phyloP scores from a whole-genome alignment of 2,329 filamentous ascomycete genomes.

The Immersiporthe knoxdaviesiana region DNA sequence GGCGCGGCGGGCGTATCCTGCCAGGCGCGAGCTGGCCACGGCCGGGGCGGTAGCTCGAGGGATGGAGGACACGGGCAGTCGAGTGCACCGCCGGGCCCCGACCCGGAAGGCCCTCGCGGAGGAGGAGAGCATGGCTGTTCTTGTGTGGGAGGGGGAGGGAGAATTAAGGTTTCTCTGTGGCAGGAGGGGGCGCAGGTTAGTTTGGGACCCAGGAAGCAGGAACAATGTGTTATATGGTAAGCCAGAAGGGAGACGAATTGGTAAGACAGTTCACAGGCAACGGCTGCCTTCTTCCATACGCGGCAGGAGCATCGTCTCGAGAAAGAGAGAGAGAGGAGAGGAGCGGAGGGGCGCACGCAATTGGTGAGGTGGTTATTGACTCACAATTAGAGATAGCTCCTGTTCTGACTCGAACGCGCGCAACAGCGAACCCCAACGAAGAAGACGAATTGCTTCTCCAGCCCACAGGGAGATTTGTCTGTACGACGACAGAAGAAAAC shows the following conservation, averaged over 20 bases:
- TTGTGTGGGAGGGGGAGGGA: slow-evolving; percentile 1
- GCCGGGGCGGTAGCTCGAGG: slow-evolving; percentile 16
- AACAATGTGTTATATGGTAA: no score
- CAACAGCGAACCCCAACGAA: slow-evolving; percentile 18
- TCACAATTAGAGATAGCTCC: slow-evolving; percentile 26
- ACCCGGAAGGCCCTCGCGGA: slow-evolving; percentile 46
- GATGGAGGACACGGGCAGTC: slow-evolving; percentile 32
- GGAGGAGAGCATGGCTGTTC: slow-evolving; percentile 47
- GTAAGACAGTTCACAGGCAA: neutral
- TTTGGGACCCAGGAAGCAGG: no score
- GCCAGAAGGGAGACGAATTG: neutral
- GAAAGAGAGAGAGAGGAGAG: no score
- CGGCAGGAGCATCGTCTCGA: neutral
- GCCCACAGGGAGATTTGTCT: slow-evolving; percentile 25
- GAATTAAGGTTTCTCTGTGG: slow-evolving; percentile 6
- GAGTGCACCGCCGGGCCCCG: slow-evolving; percentile 46
- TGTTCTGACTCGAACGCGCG: slow-evolving; percentile 29
- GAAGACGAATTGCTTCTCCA: slow-evolving; percentile 16
- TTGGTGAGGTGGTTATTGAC: slow-evolving; percentile 22
- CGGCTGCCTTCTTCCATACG: neutral
- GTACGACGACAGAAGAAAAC: slow-evolving; percentile 1
- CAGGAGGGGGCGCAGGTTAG: neutral
- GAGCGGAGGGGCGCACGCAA: neutral
- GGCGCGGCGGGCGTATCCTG: slow-evolving; percentile 34
- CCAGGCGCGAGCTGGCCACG: slow-evolving; percentile 31